These are phyloP conservation scores for Salix exigua DNA, from an alignment of 345 rosid species.

Conservation along the genomic window DNA sequence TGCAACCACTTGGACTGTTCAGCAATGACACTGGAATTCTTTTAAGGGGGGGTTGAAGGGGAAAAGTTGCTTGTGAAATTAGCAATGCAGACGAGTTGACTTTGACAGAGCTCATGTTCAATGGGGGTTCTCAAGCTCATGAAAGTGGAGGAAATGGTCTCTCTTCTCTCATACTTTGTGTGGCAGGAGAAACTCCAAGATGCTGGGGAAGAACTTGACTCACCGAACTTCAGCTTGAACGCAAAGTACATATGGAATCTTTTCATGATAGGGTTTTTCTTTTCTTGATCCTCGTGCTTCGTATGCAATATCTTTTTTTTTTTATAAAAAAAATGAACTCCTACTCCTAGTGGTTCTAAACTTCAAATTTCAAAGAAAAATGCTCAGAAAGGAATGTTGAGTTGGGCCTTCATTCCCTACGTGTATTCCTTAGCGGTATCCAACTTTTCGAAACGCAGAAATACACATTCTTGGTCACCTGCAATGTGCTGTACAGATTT, in stretches of 20 bases:
- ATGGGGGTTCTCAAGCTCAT: conserved; percentile 74
- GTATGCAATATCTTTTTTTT: neutral
- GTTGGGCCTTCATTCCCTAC: neutral
- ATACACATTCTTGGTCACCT: neutral
- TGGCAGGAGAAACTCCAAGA: too few species aligned
- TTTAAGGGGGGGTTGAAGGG: conserved; percentile 53
- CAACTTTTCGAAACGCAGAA: neutral
- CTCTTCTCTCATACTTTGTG: too few species aligned
- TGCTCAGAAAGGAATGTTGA: neutral
- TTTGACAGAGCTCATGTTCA: conserved; percentile 89
- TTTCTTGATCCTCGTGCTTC: conserved; percentile 2
- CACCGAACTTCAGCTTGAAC: too few species aligned
- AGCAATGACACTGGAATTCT: neutral
- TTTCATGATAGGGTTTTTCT: neutral
- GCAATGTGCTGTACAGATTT: neutral
- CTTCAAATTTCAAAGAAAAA: neutral
- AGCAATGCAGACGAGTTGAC: conserved; percentile 96
- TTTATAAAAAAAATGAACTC: neutral
- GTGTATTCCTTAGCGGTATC: neutral
- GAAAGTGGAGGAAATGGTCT: conserved; percentile 40
- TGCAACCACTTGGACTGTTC: neutral
- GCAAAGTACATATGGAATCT: conserved; percentile 9
- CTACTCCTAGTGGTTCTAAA: neutral
- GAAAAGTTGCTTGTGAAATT: conserved; percentile 87
- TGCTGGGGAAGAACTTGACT: too few species aligned